A percentile compares a stretch with the other conserved stretches of the same genome.
phyloP scores from a whole-genome alignment of 805 yeast genomes.

The Lipomyces yamanashiensis region DNA sequence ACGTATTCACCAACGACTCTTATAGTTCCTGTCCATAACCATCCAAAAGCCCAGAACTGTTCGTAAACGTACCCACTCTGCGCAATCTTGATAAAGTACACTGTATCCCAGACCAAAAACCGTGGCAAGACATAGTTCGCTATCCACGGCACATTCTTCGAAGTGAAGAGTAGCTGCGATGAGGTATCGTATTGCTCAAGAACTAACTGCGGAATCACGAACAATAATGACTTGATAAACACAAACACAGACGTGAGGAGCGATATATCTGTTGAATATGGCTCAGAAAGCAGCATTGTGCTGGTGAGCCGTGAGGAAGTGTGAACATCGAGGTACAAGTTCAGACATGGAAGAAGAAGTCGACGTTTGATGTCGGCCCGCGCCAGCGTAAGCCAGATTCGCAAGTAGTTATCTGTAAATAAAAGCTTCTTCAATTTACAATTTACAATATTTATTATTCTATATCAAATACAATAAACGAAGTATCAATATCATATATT shows the following conservation, averaged over 20 bases:
- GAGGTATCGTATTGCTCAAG: conserved; percentile 59
- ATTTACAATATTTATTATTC: no score
- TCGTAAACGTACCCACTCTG: conserved; percentile 63
- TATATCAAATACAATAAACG: no score
- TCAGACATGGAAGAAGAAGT: no score
- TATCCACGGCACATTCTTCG: conserved; percentile 17
- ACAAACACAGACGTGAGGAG: conserved; percentile 29
- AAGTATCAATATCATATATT: no score
- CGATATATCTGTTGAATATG: conserved; percentile 1
- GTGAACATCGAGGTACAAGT: no score
- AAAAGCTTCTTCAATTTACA: no score
- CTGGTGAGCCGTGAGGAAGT: no score
- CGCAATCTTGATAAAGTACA: conserved; percentile 70
- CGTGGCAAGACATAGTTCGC: conserved; percentile 38
- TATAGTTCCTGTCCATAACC: conserved; percentile 58
- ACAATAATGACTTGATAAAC: conserved; percentile 46
- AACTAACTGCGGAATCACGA: conserved; percentile 47
- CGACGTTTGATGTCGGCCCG: no score
- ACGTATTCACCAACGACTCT: conserved; percentile 9
- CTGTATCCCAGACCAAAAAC: conserved; percentile 83
- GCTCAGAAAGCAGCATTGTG: background rate
- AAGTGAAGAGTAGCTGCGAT: conserved; percentile 47
- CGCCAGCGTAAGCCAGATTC: no score
- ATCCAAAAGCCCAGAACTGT: conserved; percentile 89
- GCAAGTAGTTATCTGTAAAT: no score